Evolutionary conservation across 495 filamentous ascomycete genomes (phyloP).

Genomic region (Annulohypoxylon nitens): DNA sequence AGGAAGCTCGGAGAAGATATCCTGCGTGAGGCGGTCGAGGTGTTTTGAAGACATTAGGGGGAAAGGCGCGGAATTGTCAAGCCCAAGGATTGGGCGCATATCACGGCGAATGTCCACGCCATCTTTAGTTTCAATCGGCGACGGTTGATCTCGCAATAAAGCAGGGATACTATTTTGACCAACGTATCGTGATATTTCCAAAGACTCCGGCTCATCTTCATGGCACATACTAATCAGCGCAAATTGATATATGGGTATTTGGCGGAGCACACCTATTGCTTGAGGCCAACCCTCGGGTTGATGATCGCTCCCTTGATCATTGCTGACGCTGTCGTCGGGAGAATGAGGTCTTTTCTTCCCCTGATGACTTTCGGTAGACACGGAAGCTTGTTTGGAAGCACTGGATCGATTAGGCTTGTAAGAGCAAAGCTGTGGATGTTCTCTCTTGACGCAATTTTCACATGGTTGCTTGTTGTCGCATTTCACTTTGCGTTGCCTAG

Average conservation of each 20-base stretch:
- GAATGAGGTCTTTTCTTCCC: slow-evolving; percentile 63
- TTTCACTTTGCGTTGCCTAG: slow-evolving; percentile 77
- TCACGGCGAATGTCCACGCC: slow-evolving; percentile 68
- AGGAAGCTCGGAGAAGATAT: slow-evolving; percentile 75
- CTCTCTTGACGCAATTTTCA: slow-evolving; percentile 79
- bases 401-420: slow-evolving; percentile 77
- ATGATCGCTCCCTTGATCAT: slow-evolving; percentile 57
- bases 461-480: slow-evolving; percentile 80
- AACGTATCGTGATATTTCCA: slow-evolving; percentile 73
- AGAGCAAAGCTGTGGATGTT: slow-evolving; percentile 77
- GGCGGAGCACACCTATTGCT: slow-evolving; percentile 54
- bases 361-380: slow-evolving; percentile 49
- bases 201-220: slow-evolving; percentile 72
- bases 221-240: slow-evolving; percentile 49
- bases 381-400: slow-evolving; percentile 58
- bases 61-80: slow-evolving; percentile 88
- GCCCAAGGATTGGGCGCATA: slow-evolving; percentile 82
- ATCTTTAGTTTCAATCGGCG: slow-evolving; percentile 59
- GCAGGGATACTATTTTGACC: slow-evolving; percentile 75
- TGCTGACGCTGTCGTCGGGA: slow-evolving; percentile 54
- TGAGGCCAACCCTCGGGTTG: slow-evolving; percentile 56
- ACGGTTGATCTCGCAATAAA: slow-evolving; percentile 73
- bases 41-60: slow-evolving; percentile 82
- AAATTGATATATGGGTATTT: slow-evolving; percentile 25
- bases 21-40: slow-evolving; percentile 75